Conservation (phyloP, 331 rosid genomes). For the Pyrus hybrid region DNA sequence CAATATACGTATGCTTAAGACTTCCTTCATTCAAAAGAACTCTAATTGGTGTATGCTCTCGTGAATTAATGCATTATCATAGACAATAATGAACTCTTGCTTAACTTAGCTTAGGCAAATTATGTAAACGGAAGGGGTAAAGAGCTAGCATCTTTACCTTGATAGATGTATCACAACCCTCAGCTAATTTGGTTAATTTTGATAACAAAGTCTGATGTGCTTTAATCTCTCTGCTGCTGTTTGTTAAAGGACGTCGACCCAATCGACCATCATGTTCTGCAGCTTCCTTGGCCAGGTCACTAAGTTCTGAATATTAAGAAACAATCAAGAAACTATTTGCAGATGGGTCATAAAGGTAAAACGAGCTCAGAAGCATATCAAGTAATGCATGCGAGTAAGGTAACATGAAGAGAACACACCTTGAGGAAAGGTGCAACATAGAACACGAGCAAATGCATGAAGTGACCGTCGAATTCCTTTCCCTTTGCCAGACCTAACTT, state of each 20-base stretch:
- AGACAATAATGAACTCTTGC: too few species aligned
- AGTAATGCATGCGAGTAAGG: not conserved
- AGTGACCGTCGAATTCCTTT: conserved; percentile 67
- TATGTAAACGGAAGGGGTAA: not conserved
- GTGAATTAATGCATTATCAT: too few species aligned
- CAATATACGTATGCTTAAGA: too few species aligned
- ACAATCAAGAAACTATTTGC: conserved; percentile 13
- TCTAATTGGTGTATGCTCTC: too few species aligned
- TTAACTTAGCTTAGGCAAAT: too few species aligned
- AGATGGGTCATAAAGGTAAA: not conserved
- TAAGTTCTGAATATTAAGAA: conserved; percentile 40
- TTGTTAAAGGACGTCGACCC: conserved; percentile 53
- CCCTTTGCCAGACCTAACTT: conserved; percentile 51
- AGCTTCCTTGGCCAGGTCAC: conserved; percentile 51
- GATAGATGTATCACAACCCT: conserved; percentile 34
- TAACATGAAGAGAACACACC: conserved; percentile 33
- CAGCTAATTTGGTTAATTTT: conserved; percentile 27
- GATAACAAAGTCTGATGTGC: conserved; percentile 60
- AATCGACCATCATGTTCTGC: conserved; percentile 67
- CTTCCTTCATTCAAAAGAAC: too few species aligned
- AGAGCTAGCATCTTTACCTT: conserved; percentile 26
- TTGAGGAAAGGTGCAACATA: conserved; percentile 41
- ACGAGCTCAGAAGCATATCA: not conserved
- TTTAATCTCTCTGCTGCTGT: conserved; percentile 45
- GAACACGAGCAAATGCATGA: conserved; percentile 69